phyloP scores from a whole-genome alignment of 345 rosid species.

The Eucalyptus cloeziana region DNA sequence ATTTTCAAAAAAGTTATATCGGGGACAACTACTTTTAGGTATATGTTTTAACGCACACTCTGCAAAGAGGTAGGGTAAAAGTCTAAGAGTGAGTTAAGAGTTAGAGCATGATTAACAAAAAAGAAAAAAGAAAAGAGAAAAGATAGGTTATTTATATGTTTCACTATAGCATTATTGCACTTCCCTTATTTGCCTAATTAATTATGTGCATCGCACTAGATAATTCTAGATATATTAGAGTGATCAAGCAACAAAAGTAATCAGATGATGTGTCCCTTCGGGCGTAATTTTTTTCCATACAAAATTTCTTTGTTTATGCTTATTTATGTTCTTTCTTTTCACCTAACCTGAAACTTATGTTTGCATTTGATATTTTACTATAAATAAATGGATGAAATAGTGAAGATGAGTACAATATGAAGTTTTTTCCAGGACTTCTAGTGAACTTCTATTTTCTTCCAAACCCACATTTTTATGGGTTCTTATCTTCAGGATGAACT shows the following conservation, averaged over 20 bases:
- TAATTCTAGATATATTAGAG: neutral
- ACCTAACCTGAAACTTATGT: too few species aligned
- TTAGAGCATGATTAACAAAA: too few species aligned
- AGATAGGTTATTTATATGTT: too few species aligned
- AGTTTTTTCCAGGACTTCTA: neutral
- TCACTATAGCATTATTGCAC: neutral
- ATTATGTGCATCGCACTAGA: neutral
- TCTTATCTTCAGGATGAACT: neutral
- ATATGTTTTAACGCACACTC: fast-evolving
- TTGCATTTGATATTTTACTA: too few species aligned
- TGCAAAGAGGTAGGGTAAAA: fast-evolving
- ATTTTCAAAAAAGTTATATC: too few species aligned
- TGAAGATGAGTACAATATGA: neutral
- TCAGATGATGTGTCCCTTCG: neutral
- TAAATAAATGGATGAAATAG: neutral
- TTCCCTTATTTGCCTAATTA: neutral
- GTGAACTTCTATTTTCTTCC: neutral
- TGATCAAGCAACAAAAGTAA: neutral
- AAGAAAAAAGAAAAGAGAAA: too few species aligned
- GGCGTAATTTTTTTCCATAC: neutral
- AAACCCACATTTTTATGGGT: neutral
- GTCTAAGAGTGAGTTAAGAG: too few species aligned
- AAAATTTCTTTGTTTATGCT: neutral
- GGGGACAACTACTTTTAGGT: too few species aligned
- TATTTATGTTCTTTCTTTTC: neutral